These are phyloP conservation scores for Lithospermum erythrorhizon DNA, from an alignment of 257 asterid species.

Conservation along the genomic window DNA sequence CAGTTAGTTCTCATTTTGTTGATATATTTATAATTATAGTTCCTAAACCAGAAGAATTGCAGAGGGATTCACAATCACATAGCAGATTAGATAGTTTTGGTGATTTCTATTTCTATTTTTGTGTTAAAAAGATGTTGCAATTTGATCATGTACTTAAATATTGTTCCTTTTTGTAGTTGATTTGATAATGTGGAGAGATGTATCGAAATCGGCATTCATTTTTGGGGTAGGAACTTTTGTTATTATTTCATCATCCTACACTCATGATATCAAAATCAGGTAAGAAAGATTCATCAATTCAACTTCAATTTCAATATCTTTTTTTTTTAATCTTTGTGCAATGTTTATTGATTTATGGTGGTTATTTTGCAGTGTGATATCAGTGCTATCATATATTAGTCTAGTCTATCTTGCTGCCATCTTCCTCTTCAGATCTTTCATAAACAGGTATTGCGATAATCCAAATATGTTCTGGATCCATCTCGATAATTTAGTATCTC, in stretches of 20 bases:
- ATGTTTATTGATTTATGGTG: background rate
- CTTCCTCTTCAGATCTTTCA: slow-evolving; percentile 67
- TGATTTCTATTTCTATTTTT: slow-evolving; percentile 21
- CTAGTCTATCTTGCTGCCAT: slow-evolving; percentile 76
- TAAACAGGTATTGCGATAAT: slow-evolving; percentile 37
- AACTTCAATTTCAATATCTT: background rate
- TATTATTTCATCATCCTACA: slow-evolving; percentile 68
- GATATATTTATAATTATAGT: slow-evolving; percentile 7
- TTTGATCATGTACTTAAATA: background rate
- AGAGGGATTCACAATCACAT: slow-evolving; percentile 32
- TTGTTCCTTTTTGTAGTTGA: slow-evolving; percentile 37
- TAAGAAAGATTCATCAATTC: slow-evolving; percentile 1
- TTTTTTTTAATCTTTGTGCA: background rate
- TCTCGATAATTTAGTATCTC: no score
- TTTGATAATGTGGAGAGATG: slow-evolving; percentile 82
- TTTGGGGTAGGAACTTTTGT: slow-evolving; percentile 82
- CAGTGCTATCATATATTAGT: slow-evolving; percentile 70
- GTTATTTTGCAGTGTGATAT: slow-evolving; percentile 53
- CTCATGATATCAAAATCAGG: slow-evolving; percentile 76
- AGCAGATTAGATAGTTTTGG: slow-evolving; percentile 58
- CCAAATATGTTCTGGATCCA: no score
- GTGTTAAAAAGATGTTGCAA: background rate
- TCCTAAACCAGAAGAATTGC: slow-evolving; percentile 30
- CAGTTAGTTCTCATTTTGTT: background rate
- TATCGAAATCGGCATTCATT: slow-evolving; percentile 67